Conservation (phyloP, 352 stramenopile genomes). For the Phytopythium kandeliae region DNA sequence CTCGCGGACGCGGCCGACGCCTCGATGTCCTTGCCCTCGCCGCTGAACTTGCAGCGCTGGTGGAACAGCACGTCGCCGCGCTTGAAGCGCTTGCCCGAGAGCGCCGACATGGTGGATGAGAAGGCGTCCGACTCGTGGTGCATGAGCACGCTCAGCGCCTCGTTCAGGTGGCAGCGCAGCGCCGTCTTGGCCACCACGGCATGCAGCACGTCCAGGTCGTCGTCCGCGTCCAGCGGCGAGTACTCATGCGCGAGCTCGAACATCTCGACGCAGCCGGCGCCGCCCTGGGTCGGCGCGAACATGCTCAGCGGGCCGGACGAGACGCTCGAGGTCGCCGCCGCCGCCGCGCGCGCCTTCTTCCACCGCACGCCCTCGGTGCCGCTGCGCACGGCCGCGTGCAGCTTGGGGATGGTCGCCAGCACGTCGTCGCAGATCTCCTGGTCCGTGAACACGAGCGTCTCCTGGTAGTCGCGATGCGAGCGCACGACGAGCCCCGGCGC, state of each 20-base stretch:
- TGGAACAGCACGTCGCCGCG: slow-evolving; percentile 42
- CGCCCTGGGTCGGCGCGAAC: slow-evolving; percentile 5
- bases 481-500: slow-evolving; percentile 19
- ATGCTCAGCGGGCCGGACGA: slow-evolving; percentile 1
- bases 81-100: slow-evolving; percentile 48
- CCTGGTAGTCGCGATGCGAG: slow-evolving; percentile 12
- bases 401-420: slow-evolving; percentile 51
- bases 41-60: slow-evolving; percentile 23
- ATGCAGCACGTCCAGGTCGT: slow-evolving; percentile 40
- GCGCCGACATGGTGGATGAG: slow-evolving; percentile 37
- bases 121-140: slow-evolving; percentile 36
- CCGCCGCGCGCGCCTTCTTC: slow-evolving; percentile 15
- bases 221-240: slow-evolving; percentile 17
- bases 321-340: background rate
- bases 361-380: slow-evolving; percentile 28
- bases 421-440: slow-evolving; percentile 57
- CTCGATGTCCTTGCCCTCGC: slow-evolving; percentile 5
- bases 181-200: slow-evolving; percentile 43
- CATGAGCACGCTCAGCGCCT: slow-evolving; percentile 51
- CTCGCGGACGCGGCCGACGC: slow-evolving; percentile 3
- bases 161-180: slow-evolving; percentile 55
- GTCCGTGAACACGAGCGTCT: slow-evolving; percentile 38
- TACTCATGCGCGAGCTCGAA: slow-evolving; percentile 35
- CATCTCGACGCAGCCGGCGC: slow-evolving; percentile 31
- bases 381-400: slow-evolving; percentile 30